Percentiles rank a stretch among this genome's conserved stretches.
These are phyloP conservation scores for Sphaerobolus stellatus DNA, from an alignment of 1,284 basidiomycete genomes.

Conservation along the genomic window DNA sequence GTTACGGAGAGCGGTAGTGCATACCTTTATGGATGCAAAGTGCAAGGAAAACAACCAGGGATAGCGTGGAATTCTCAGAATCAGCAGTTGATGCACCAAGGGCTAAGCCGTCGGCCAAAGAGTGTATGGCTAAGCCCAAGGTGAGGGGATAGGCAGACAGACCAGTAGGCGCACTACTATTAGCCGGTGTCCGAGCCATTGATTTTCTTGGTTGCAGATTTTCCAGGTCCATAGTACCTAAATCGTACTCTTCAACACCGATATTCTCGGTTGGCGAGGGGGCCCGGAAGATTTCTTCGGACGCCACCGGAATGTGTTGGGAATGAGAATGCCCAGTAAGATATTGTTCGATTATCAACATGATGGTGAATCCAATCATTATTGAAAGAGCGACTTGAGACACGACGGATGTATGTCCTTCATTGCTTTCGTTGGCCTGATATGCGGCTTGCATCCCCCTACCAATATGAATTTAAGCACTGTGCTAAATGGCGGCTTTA, in stretches of 20 bases:
- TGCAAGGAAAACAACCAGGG: slow-evolving; percentile 83
- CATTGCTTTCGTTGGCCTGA: slow-evolving; percentile 16
- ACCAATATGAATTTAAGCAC: background rate
- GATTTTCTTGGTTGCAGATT: slow-evolving; percentile 41
- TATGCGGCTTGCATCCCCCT: slow-evolving; percentile 40
- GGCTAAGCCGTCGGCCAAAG: slow-evolving; percentile 86
- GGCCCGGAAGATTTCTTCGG: slow-evolving; percentile 3
- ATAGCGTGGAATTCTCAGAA: slow-evolving; percentile 43
- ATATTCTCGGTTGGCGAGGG: slow-evolving; percentile 1
- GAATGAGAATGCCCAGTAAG: slow-evolving; percentile 47
- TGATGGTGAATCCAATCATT: slow-evolving; percentile 79
- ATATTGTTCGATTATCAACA: slow-evolving; percentile 76
- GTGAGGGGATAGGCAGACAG: slow-evolving; percentile 64
- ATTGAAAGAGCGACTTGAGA: slow-evolving; percentile 69
- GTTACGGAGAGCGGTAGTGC: slow-evolving; percentile 14
- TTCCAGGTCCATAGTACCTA: slow-evolving; percentile 40
- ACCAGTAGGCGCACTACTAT: too few relatives aligned
- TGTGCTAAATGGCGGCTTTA: background rate
- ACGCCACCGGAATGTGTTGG: slow-evolving; percentile 13
- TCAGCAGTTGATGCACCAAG: slow-evolving; percentile 68
- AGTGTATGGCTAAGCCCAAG: slow-evolving; percentile 82
- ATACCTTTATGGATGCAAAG: slow-evolving; percentile 86
- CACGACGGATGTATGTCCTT: slow-evolving; percentile 39
- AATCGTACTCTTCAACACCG: background rate
- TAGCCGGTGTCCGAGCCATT: slow-evolving; percentile 15